Evolutionary conservation across 2,329 filamentous ascomycete genomes (phyloP), one percentile per base, ranked within the genome.

Genomic region (Cladorrhinum sp.): DNA sequence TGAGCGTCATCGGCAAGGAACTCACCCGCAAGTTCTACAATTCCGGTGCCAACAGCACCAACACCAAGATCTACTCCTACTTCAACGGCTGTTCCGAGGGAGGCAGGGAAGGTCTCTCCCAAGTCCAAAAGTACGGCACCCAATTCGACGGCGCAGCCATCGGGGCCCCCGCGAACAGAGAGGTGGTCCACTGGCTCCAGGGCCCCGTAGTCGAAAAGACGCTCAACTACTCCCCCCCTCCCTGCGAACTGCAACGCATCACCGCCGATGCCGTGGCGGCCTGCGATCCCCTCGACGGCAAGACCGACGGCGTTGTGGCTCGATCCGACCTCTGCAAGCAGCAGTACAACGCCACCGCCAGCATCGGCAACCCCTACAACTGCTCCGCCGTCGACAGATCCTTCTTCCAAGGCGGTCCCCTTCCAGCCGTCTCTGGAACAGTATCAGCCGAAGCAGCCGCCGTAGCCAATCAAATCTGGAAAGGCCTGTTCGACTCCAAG

Each of bases 81-180:
- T 64, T 58, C 57, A 50, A 64, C 18, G 78, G 78, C 16, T 81
- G 78, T 66, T 79, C 77, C 12, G 74, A 78, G 32, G 78, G 78
- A 12, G 77, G 80, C 0, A 75, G 80, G 48, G 78, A 83, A 69
- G 81, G 79, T n/a, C 77, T 77, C 76, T 76, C 73, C 36, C 74
- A 77, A 62, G 72, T 76, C 7, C 75, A 79, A 64, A 72, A 73
- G 12, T 78, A 66, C 58, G 72, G 67, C 5, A 71, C 74, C 5
- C 69, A 74, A 52, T 81, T 75, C 60, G 79, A 81, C 56, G 79
- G 79, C 23, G 77, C 72, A 9, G 71, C 78, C 45, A 72, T 72
- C 1, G 79, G 78, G 51, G 79, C 80, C 0, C 80, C 81, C 2
- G 79, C 79, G 0, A 76, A 81, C 64, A 74, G 78, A 13, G 77